These are phyloP conservation scores for Pichia thaimueangensis DNA, from an alignment of 805 yeast genomes.

Conservation along the genomic window DNA sequence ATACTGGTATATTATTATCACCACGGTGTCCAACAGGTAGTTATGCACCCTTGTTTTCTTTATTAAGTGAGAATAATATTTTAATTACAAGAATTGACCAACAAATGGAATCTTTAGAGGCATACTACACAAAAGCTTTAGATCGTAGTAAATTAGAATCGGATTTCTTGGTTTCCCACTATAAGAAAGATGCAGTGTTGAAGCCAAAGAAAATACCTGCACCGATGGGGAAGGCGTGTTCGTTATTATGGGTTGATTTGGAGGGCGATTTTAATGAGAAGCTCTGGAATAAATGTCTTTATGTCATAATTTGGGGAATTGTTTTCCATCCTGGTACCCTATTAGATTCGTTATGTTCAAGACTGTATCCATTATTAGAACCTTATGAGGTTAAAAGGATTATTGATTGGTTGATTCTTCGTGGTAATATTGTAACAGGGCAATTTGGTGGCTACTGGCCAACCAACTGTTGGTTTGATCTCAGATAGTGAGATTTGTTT, in stretches of 20 bases:
- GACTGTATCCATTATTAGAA: conserved; percentile 29
- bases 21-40: conserved; percentile 55
- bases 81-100: conserved; percentile 50
- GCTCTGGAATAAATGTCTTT: conserved; percentile 55
- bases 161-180: conserved; percentile 44
- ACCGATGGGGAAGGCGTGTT: conserved; percentile 57
- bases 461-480: conserved; percentile 37
- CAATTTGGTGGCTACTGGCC: conserved; percentile 38
- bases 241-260: conserved; percentile 67
- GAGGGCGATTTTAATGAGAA: conserved; percentile 50
- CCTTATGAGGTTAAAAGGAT: conserved; percentile 33
- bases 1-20: conserved; percentile 50
- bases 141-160: conserved; percentile 63
- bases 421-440: conserved; percentile 32
- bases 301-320: conserved; percentile 39
- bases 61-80: conserved; percentile 38
- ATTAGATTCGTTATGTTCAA: conserved; percentile 18
- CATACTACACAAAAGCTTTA: conserved; percentile 70
- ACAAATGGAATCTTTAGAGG: conserved; percentile 40
- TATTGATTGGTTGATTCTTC: conserved; percentile 40
- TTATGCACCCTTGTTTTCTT: conserved; percentile 55
- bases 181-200: conserved; percentile 11
- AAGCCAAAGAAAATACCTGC: conserved; percentile 31
- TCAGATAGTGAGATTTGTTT: not conserved
- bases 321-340: conserved; percentile 52